Conservation (phyloP, 225 moss, liverwort and hornwort species). For the Sphagnum tenellum region DNA sequence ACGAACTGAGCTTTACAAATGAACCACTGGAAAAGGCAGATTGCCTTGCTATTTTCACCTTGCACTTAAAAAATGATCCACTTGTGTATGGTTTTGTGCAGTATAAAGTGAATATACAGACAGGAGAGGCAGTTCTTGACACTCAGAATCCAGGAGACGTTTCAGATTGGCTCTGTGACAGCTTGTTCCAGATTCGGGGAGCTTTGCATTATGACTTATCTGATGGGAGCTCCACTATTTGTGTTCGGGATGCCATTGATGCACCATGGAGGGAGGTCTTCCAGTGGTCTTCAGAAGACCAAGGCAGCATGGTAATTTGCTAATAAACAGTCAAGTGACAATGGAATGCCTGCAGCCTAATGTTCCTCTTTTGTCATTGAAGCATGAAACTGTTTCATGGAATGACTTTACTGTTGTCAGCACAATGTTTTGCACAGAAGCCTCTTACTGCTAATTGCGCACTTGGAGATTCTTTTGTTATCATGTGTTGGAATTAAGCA, state of each 20-base stretch:
- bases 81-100: constrained; percentile 14
- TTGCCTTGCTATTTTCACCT: background rate
- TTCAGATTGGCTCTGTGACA: constrained; percentile 70
- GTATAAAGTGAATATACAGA: constrained; percentile 74
- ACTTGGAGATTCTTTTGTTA: too few relatives aligned
- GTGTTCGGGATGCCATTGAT: constrained; percentile 53
- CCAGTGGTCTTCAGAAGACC: constrained; percentile 55
- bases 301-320: constrained; percentile 39
- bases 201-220: constrained; percentile 48
- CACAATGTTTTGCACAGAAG: too few relatives aligned
- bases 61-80: background rate
- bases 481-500: too few relatives aligned
- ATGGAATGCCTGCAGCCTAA: too few relatives aligned
- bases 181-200: constrained; percentile 47
- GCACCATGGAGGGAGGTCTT: constrained; percentile 61
- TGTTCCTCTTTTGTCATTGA: too few relatives aligned
- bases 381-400: too few relatives aligned
- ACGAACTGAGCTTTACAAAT: too few relatives aligned
- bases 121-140: constrained; percentile 40
- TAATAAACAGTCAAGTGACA: too few relatives aligned
- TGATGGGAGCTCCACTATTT: constrained; percentile 58
- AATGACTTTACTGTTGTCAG: too few relatives aligned
- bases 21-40: too few relatives aligned
- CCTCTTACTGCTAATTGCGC: too few relatives aligned
- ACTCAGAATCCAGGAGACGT: constrained; percentile 71